Evolutionary conservation across 1,139 yeast species (phyloP), one percentile per base, ranked within the genome.

Genomic region (Geotrichum australiense): DNA sequence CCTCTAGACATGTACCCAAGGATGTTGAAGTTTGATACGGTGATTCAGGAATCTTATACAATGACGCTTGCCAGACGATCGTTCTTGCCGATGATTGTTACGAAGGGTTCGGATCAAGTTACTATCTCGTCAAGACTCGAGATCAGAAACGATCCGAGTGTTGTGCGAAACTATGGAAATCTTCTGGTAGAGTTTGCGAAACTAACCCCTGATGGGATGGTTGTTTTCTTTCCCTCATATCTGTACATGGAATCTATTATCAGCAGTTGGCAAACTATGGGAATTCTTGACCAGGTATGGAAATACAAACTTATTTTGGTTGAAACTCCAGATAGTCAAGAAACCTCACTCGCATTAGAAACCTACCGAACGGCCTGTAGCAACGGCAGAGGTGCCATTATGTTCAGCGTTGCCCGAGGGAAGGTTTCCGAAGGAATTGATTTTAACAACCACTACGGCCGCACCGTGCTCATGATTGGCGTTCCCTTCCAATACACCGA

Each of bases 261-360:
- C 37, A 84, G 96, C 2, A 89, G 86, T 84, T 91, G 98, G 98
- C 98, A 91, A 63, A 79, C 79, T 18, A 91, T 91, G 96, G 97
- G 98, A 39, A 91, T 91, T 31, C 66, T 91, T 52, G 98, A 91
- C 61, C 97, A 93, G 60, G 97, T 93, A 10, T 93, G 98, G 98
- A 89, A 91, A 61, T 87, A 91, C 61, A 91, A 91, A 59, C 70
- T 91, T 51, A 89, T 91, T 52, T 67, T 91, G 34, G 97, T 93
- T n/a, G 99, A 91, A 62, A 91, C 99, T 0, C 99, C 99, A 0
- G 99, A 91, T 73, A 95, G 96, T 0, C 99, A 93, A 61, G 99
- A 93, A 61, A 91, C 99, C 0, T 82, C 96, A 1, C 65, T 91
- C 49, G 99, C 98, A 0, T 66, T 91, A 50, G 98, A 93, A 53